Conservation (phyloP, 805 yeast species). For the Candida rishiriensis region DNA sequence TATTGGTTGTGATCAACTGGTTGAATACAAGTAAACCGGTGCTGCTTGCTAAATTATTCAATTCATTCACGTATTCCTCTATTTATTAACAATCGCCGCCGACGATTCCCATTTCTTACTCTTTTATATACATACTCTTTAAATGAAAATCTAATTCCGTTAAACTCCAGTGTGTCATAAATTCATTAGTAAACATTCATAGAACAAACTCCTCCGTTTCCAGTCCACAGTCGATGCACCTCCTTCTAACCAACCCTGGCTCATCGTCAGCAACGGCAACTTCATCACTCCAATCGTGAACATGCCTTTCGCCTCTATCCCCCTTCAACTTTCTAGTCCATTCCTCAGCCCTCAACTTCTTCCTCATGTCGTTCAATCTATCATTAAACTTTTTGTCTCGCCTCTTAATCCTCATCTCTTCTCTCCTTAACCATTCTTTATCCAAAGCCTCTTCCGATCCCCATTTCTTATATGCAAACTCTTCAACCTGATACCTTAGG, state of each 20-base stretch:
- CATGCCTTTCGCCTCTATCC: constrained; percentile 54
- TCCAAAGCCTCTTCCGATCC: constrained; percentile 85
- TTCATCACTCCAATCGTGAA: constrained; percentile 70
- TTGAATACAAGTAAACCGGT: constrained; percentile 9
- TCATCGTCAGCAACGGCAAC: constrained; percentile 28
- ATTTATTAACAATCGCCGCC: no score
- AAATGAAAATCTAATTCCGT: no score
- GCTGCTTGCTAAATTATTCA: no score
- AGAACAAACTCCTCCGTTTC: constrained; percentile 73
- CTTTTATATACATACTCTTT: no score
- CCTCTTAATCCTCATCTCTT: constrained; percentile 62
- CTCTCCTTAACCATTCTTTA: constrained; percentile 87
- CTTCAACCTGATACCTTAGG: constrained; percentile 88
- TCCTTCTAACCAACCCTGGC: constrained; percentile 40
- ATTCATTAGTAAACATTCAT: constrained; percentile 8
- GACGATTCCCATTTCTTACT: no score
- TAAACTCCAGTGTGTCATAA: no score
- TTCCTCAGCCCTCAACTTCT: constrained; percentile 89
- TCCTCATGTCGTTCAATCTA: constrained; percentile 82
- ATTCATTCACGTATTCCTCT: no score
- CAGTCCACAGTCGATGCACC: constrained; percentile 79
- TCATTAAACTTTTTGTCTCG: constrained; percentile 74
- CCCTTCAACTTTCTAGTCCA: constrained; percentile 66
- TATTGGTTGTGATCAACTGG: constrained; percentile 18
- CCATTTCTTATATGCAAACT: constrained; percentile 91